Percentiles rank a stretch among this genome's conserved stretches.
Evolutionary conservation across 163 green algal genomes (phyloP).

Genomic region (Chlamydomonas reinhardtii): DNA sequence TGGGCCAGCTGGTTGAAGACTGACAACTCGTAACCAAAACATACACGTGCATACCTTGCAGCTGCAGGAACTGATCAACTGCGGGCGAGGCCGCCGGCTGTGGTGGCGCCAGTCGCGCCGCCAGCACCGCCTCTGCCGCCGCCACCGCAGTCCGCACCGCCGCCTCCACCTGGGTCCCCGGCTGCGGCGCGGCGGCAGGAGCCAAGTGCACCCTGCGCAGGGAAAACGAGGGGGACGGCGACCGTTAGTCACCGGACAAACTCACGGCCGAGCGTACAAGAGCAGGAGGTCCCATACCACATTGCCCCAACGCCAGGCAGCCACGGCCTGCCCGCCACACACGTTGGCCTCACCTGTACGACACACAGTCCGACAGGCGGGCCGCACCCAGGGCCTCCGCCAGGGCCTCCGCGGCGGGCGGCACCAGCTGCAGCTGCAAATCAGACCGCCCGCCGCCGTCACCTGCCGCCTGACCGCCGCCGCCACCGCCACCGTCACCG

Average conservation of each 20-base stretch:
- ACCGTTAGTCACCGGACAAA: too few species aligned
- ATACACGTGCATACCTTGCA: slow-evolving; percentile 12
- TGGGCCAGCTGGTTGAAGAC: too few species aligned
- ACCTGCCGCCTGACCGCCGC: not conserved
- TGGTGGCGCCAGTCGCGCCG: not conserved
- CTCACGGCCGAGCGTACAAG: too few species aligned
- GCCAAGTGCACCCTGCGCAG: not conserved
- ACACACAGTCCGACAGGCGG: not conserved
- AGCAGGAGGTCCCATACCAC: too few species aligned
- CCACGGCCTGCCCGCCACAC: too few species aligned
- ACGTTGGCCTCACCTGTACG: slow-evolving; percentile 20
- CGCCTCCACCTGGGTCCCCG: slow-evolving; percentile 2
- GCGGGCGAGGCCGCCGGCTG: too few species aligned
- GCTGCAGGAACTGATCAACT: not conserved
- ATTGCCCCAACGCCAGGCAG: too few species aligned
- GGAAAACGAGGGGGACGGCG: too few species aligned
- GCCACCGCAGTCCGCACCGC: slow-evolving; percentile 18
- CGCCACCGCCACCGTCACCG: not conserved
- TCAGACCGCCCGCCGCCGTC: not conserved
- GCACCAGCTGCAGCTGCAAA: too few species aligned
- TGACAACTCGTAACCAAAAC: too few species aligned
- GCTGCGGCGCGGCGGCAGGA: not conserved
- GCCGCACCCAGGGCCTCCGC: slow-evolving; percentile 17
- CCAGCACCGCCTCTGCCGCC: slow-evolving; percentile 24
- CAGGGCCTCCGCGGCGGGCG: not conserved